Conservation (phyloP, 2,329 filamentous ascomycete species). For the Pestalotiopsis sp. region DNA sequence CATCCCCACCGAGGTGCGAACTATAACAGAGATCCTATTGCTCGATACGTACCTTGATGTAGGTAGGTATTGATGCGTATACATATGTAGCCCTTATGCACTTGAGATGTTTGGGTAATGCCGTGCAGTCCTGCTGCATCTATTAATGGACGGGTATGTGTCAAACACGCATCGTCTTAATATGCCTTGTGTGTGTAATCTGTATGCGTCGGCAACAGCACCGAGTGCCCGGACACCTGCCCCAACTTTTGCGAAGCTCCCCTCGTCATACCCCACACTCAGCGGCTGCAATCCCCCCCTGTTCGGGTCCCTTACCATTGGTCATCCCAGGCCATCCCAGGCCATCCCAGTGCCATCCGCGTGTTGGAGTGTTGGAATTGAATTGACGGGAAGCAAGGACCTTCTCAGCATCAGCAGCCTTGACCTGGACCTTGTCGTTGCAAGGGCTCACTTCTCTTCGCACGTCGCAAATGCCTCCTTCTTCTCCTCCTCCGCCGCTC, state of each 20-base stretch:
- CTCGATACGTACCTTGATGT: not conserved
- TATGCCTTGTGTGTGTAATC: no score
- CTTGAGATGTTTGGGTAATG: not conserved
- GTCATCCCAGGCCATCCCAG: slow-evolving; percentile 1
- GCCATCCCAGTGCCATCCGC: not conserved
- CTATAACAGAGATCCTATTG: slow-evolving; percentile 1
- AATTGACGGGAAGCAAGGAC: not conserved
- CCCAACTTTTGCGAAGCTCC: not conserved
- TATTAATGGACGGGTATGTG: not conserved
- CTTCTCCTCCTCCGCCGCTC: not conserved
- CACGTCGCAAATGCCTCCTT: not conserved
- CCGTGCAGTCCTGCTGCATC: not conserved
- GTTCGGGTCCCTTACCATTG: not conserved
- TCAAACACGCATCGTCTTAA: not conserved
- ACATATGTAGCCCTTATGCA: not conserved
- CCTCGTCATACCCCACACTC: slow-evolving; percentile 14
- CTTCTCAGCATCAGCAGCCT: not conserved
- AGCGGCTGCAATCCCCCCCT: not conserved
- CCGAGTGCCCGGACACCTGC: slow-evolving; percentile 4
- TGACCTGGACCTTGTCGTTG: not conserved
- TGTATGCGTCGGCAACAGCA: slow-evolving; percentile 1
- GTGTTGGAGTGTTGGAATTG: not conserved
- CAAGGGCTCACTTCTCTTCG: not conserved
- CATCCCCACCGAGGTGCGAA: no score
- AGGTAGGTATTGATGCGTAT: not conserved